Evolutionary conservation across 2,329 filamentous ascomycete species (phyloP), one percentile per base, ranked within the genome.

Genomic region (Thelonectria blattea): DNA sequence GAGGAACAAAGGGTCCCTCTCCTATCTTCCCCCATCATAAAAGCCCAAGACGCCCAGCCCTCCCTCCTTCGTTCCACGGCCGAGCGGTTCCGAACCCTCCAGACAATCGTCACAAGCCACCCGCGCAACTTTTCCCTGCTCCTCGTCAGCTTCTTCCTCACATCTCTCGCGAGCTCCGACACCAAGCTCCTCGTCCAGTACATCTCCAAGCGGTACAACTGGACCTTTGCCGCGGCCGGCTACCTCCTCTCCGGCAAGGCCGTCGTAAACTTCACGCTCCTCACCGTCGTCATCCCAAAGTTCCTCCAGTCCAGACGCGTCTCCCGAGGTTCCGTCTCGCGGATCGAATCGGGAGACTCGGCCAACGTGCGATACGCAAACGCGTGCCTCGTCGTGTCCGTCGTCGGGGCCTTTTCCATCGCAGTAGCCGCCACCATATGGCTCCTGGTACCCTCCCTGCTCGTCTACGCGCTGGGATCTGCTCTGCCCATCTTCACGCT

Each of bases 171-270:
- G 6, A 82, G 79, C 68, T 80, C 81, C 20, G 81, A 83, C 62
- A 83, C 81, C 15, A 83, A 82, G 58, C 74, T 83, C 0, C 73
- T 83, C 7, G 74, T 80, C 2, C 80, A 82, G 58, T 83, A 83
- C 63, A 82, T 83, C 62, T 83, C 81, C 0, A 81, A 77, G 61
- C 74, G 81, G 1, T 83, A 82, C 42, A 54, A 67, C 18, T 83
- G 81, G 81, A 75, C 72, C 0, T 82, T 83, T 60, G 75, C 79
- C 2, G 74, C 74, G 0, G 79, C 81, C 0, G 81, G 81, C 6
- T 83, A 83, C 53, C 71, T 83, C 3, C 70, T 83, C 9, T 82
- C 81, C 0, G 74, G 69, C 3, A 83, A 83, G 61, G 81, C 81
- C 2, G 67, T 82, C 3, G 75, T 83, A 46, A 83, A 83, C 64